Evolutionary conservation across 441 rosid species (phyloP).

Genomic region (Gossypium lobatum): DNA sequence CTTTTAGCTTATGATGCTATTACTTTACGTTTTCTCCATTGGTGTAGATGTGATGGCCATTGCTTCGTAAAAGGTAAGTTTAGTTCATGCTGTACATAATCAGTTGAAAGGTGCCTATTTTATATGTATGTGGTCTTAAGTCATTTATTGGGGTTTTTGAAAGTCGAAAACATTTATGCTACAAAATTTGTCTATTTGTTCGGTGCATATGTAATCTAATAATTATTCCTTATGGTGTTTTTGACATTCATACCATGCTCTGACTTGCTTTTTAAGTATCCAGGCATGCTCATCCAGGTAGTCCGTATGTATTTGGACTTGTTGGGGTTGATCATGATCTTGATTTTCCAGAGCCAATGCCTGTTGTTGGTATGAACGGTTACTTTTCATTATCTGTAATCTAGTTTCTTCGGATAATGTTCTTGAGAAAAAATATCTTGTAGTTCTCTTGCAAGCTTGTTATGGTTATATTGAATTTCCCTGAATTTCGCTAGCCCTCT

Average conservation of each 20-base stretch:
- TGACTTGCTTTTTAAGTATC: slow-evolving; percentile 36
- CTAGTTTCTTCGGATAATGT: neutral
- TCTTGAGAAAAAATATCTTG: neutral
- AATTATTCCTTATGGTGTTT: neutral
- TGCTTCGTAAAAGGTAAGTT: neutral
- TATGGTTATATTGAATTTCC: neutral
- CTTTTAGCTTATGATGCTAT: slow-evolving; percentile 4
- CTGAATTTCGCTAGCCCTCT: neutral
- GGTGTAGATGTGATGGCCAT: neutral
- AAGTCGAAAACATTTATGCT: neutral
- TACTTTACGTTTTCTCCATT: neutral
- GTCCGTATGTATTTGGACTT: slow-evolving; percentile 97
- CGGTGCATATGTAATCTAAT: neutral
- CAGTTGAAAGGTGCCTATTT: neutral
- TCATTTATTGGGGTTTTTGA: neutral
- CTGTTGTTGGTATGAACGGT: slow-evolving; percentile 68
- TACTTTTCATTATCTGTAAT: neutral
- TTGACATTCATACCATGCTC: slow-evolving; percentile 17
- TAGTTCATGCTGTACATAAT: neutral
- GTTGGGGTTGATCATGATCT: slow-evolving; percentile 96
- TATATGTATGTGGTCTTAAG: neutral
- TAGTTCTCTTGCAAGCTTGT: neutral
- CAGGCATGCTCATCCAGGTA: slow-evolving; percentile 99
- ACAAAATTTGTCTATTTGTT: neutral
- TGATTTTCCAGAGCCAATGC: slow-evolving; percentile 99